Percentiles rank a stretch among this genome's conserved stretches.
phyloP scores from a whole-genome alignment of 2,329 filamentous ascomycete species.

The Pestalotiopsis sp. region DNA sequence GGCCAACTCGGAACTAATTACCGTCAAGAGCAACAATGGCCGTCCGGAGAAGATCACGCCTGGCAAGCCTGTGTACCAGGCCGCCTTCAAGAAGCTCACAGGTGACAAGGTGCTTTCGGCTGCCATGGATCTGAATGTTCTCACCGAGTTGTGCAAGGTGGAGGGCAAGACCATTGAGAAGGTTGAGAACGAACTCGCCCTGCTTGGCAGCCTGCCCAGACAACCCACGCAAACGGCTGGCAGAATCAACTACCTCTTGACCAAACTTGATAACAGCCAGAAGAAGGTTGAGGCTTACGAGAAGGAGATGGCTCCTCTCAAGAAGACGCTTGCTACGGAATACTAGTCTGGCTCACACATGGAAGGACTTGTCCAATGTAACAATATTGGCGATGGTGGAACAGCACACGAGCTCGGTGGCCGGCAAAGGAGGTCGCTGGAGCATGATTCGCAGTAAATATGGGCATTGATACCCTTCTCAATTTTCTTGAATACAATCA shows the following conservation, averaged over 20 bases:
- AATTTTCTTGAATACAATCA: not conserved
- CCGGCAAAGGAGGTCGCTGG: not conserved
- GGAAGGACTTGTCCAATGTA: not conserved
- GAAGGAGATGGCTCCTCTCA: slow-evolving; percentile 67
- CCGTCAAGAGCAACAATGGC: slow-evolving; percentile 70
- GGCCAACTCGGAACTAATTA: slow-evolving; percentile 83
- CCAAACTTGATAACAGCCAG: slow-evolving; percentile 74
- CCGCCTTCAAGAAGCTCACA: slow-evolving; percentile 74
- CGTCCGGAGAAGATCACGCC: slow-evolving; percentile 76
- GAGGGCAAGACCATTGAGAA: slow-evolving; percentile 77
- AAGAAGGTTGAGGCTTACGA: slow-evolving; percentile 73
- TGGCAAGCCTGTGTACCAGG: slow-evolving; percentile 82
- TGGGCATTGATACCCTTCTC: slow-evolving; percentile 16
- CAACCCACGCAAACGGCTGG: slow-evolving; percentile 68
- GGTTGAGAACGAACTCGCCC: slow-evolving; percentile 72
- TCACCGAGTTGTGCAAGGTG: slow-evolving; percentile 67
- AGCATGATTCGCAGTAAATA: not conserved
- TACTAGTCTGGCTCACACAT: slow-evolving; percentile 18
- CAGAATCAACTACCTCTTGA: slow-evolving; percentile 70
- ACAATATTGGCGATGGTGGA: not conserved
- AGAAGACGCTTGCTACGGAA: slow-evolving; percentile 61
- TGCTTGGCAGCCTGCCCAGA: slow-evolving; percentile 69
- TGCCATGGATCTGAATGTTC: slow-evolving; percentile 69
- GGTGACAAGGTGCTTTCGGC: slow-evolving; percentile 72
- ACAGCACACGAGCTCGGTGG: not conserved